phyloP scores from a whole-genome alignment of 805 yeast genomes.

The Teunomyces kruisii region DNA sequence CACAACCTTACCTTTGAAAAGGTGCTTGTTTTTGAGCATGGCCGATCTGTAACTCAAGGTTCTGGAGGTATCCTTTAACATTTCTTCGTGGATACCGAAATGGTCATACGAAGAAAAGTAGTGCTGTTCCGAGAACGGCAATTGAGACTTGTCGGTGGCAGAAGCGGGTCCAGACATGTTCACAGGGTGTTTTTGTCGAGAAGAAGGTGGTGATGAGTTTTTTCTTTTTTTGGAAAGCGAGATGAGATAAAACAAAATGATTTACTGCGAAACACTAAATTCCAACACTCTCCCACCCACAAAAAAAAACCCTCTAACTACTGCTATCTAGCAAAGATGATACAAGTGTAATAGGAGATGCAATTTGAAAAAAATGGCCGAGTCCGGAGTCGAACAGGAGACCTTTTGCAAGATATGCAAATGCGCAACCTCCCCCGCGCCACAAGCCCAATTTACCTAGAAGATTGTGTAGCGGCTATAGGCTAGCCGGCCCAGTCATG shows the following conservation, averaged over 20 bases:
- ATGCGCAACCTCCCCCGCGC: constrained; percentile 85
- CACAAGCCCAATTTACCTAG: constrained; percentile 54
- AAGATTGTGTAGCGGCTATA: no score
- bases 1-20: constrained; percentile 91
- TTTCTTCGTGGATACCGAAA: constrained; percentile 97
- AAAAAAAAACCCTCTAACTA: neutral
- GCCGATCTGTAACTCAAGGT: constrained; percentile 91
- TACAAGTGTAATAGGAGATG: neutral
- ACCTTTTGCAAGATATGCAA: constrained; percentile 79
- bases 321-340: neutral
- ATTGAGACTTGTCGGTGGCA: constrained; percentile 65
- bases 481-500: no score
- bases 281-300: neutral
- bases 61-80: constrained; percentile 94
- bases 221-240: constrained; percentile 1
- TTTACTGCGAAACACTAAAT: neutral
- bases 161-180: constrained; percentile 8
- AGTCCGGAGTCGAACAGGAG: constrained; percentile 77
- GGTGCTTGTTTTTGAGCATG: constrained; percentile 81
- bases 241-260: constrained; percentile 4
- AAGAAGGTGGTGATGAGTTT: constrained; percentile 3
- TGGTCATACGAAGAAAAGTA: constrained; percentile 95
- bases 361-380: constrained; percentile 45
- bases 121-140: constrained; percentile 82
- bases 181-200: neutral